phyloP scores from a whole-genome alignment of 768 basidiomycete genomes.

The Chlorophyllum brunneum region DNA sequence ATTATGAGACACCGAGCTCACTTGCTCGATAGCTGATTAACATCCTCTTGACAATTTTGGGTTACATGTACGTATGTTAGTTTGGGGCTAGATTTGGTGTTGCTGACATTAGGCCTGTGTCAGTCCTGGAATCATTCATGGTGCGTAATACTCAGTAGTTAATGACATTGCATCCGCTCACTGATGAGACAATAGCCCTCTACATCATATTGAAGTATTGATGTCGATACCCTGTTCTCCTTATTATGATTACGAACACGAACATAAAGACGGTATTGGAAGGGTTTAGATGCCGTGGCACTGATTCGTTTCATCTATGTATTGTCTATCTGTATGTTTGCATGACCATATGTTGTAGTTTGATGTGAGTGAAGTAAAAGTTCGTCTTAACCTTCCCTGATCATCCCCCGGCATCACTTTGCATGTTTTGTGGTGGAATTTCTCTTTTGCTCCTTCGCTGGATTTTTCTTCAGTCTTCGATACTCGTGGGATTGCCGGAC shows the following conservation, averaged over 20 bases:
- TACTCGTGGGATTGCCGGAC: no score
- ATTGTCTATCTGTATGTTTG: neutral
- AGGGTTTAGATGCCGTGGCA: neutral
- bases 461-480: no score
- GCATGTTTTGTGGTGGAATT: no score
- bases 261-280: neutral
- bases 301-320: slow-evolving; percentile 1
- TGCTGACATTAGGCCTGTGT: slow-evolving; percentile 11
- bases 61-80: slow-evolving; percentile 59
- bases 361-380: no score
- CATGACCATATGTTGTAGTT: neutral
- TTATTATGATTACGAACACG: slow-evolving; percentile 5
- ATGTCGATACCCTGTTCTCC: slow-evolving; percentile 14
- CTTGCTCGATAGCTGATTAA: slow-evolving; percentile 50
- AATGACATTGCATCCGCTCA: neutral
- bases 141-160: slow-evolving; percentile 21
- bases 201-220: slow-evolving; percentile 82
- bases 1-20: slow-evolving; percentile 9
- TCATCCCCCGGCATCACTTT: no score
- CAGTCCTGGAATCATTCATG: slow-evolving; percentile 80
- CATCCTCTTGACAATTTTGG: slow-evolving; percentile 73
- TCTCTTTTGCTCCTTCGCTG: no score
- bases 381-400: no score
- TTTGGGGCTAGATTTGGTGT: neutral
- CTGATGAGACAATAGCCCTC: slow-evolving; percentile 44